phyloP scores from a whole-genome alignment of 2,329 filamentous ascomycete species.

The Ophiocordyceps camponoti-floridani region DNA sequence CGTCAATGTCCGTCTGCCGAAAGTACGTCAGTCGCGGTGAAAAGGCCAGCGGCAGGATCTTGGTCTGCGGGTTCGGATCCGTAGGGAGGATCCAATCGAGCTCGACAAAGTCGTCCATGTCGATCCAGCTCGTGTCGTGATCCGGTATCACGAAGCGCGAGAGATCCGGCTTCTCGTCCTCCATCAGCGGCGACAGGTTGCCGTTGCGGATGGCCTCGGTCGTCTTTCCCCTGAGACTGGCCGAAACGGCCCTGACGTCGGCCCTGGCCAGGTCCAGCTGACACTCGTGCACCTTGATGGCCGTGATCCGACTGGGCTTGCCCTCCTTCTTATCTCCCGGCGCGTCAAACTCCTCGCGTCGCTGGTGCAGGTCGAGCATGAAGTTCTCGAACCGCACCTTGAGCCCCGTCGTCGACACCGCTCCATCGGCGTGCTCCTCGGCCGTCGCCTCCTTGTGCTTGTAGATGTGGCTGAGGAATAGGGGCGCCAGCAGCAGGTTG shows the following conservation, averaged over 20 bases:
- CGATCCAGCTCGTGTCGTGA: constrained; percentile 89
- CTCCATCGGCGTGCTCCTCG: constrained; percentile 60
- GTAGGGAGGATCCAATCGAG: constrained; percentile 89
- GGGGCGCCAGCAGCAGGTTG: constrained; percentile 73
- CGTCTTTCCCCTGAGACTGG: constrained; percentile 67
- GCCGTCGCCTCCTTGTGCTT: constrained; percentile 84
- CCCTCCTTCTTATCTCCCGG: constrained; percentile 60
- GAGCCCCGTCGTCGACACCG: constrained; percentile 83
- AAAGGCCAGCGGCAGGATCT: constrained; percentile 81
- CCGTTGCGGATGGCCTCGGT: constrained; percentile 55
- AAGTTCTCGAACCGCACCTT: constrained; percentile 94
- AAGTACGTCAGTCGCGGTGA: constrained; percentile 96
- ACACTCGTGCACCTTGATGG: constrained; percentile 89
- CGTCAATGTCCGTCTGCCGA: constrained; percentile 82
- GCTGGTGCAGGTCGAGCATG: constrained; percentile 89
- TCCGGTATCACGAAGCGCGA: constrained; percentile 92
- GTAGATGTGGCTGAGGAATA: constrained; percentile 94
- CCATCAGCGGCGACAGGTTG: constrained; percentile 29
- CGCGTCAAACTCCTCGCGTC: constrained; percentile 79
- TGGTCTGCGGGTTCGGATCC: constrained; percentile 79
- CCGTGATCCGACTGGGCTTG: constrained; percentile 57
- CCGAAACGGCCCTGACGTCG: constrained; percentile 84
- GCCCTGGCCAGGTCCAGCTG: constrained; percentile 84
- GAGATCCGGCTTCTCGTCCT: constrained; percentile 48
- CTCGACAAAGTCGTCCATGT: constrained; percentile 99